phyloP scores from a whole-genome alignment of 192 early-diverging fungal genomes.

The Phycomyces blakesleeanus region DNA sequence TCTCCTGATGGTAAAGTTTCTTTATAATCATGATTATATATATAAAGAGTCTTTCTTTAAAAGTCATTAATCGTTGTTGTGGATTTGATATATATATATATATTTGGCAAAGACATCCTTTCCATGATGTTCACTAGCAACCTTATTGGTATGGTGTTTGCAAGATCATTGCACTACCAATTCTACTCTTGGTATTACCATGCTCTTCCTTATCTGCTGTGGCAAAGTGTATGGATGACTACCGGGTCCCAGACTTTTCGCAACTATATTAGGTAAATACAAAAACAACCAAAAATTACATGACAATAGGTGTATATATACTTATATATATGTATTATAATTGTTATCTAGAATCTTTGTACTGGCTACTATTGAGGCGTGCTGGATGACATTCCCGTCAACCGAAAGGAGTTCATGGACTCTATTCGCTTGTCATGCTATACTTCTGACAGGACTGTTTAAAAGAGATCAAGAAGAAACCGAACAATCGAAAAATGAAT shows the following conservation, averaged over 20 bases:
- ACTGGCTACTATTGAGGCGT: slow-evolving; percentile 34
- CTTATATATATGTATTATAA: not conserved
- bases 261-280: not conserved
- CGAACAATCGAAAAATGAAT: too few species aligned
- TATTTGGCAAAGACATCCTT: slow-evolving; percentile 51
- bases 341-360: slow-evolving; percentile 14
- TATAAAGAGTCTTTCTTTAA: not conserved
- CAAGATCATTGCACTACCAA: slow-evolving; percentile 91
- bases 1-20: slow-evolving; percentile 35
- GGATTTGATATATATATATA: not conserved
- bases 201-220: slow-evolving; percentile 78
- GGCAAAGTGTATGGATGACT: slow-evolving; percentile 41
- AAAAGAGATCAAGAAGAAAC: not conserved
- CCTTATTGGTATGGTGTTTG: slow-evolving; percentile 86
- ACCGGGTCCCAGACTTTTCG: not conserved
- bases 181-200: slow-evolving; percentile 96
- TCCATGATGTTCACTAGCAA: slow-evolving; percentile 78
- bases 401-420: slow-evolving; percentile 28
- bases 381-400: slow-evolving; percentile 37
- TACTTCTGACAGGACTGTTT: slow-evolving; percentile 20
- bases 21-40: not conserved
- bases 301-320: too few species aligned
- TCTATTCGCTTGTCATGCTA: slow-evolving; percentile 28
- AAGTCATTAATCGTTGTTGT: too few species aligned
- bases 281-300: not conserved